Conservation (phyloP, 495 filamentous ascomycete species). For the Penicillium pancosmium region DNA sequence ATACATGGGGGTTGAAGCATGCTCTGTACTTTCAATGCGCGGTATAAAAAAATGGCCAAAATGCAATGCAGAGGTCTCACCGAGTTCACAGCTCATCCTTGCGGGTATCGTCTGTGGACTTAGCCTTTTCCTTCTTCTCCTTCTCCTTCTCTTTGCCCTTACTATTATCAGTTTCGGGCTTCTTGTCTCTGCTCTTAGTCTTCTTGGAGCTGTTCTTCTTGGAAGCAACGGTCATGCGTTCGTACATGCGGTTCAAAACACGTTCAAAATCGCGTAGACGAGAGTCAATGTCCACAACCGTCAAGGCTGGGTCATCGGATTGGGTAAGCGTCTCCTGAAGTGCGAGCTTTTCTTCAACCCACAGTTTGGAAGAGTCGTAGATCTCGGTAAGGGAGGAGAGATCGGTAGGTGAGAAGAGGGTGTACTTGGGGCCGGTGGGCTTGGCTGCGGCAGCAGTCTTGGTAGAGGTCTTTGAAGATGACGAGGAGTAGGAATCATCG, state of each 20-base stretch:
- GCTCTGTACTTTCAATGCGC: slow-evolving; percentile 22
- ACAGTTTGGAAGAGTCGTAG: slow-evolving; percentile 49
- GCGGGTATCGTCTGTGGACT: slow-evolving; percentile 28
- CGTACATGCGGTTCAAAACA: slow-evolving; percentile 69
- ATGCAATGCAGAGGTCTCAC: not conserved
- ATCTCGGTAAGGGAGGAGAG: slow-evolving; percentile 48
- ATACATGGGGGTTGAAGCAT: slow-evolving; percentile 21
- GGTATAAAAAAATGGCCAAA: slow-evolving; percentile 5
- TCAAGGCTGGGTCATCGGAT: slow-evolving; percentile 71
- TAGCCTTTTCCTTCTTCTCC: slow-evolving; percentile 25
- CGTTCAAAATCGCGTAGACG: slow-evolving; percentile 64
- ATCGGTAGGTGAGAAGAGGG: slow-evolving; percentile 54
- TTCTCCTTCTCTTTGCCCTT: slow-evolving; percentile 28
- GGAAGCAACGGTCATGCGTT: slow-evolving; percentile 48
- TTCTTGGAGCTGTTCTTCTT: slow-evolving; percentile 57
- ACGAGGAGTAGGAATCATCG: slow-evolving; percentile 44
- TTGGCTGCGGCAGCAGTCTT: slow-evolving; percentile 35
- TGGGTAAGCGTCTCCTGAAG: slow-evolving; percentile 67
- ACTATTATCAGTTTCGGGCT: slow-evolving; percentile 47
- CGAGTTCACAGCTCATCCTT: slow-evolving; percentile 48
- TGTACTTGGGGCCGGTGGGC: slow-evolving; percentile 43
- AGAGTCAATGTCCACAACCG: slow-evolving; percentile 63
- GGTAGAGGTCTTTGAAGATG: slow-evolving; percentile 33
- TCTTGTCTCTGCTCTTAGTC: slow-evolving; percentile 45
- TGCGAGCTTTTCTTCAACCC: slow-evolving; percentile 69